A percentile compares a stretch with the other conserved stretches of the same genome.
Conservation (phyloP, 495 filamentous ascomycete species). For the Penicillium bovifimosum region DNA sequence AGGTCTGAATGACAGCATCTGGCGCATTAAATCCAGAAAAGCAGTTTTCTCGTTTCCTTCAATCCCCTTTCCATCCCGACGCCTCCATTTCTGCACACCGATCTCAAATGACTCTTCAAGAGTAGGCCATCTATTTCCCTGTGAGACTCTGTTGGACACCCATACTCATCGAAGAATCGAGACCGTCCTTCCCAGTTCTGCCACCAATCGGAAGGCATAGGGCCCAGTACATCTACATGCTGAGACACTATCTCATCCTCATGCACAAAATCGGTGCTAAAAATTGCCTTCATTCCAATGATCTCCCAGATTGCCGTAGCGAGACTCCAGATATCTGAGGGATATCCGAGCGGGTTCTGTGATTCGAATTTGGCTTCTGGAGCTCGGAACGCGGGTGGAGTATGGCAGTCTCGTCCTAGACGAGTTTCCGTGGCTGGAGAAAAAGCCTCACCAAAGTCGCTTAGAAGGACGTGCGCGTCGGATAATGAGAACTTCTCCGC, state of each 20-base stretch:
- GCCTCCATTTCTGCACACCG: constrained; percentile 25
- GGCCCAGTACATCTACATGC: constrained; percentile 29
- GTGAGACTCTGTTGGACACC: constrained; percentile 16
- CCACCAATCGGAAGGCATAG: constrained; percentile 31
- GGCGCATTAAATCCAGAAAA: constrained; percentile 30
- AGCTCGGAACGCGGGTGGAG: constrained; percentile 21
- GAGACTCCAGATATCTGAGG: constrained; percentile 36
- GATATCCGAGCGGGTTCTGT: constrained; percentile 20
- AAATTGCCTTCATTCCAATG: constrained; percentile 30
- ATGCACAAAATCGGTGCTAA: constrained; percentile 22
- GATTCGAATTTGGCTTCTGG: constrained; percentile 34
- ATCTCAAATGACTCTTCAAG: constrained; percentile 27
- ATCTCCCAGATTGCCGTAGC: constrained; percentile 35
- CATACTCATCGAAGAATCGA: constrained; percentile 24
- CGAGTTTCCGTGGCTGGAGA: constrained; percentile 14
- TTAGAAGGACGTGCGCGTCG: constrained; percentile 24
- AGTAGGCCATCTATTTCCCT: constrained; percentile 18
- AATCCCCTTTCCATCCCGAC: constrained; percentile 12
- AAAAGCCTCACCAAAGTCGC: constrained; percentile 36
- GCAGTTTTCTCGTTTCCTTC: constrained; percentile 18
- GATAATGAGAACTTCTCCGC: constrained; percentile 23
- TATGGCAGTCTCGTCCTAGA: constrained; percentile 28
- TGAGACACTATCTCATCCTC: constrained; percentile 25
- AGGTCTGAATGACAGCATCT: constrained; percentile 22
- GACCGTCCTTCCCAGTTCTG: constrained; percentile 21